Evolutionary conservation across 495 filamentous ascomycete genomes (phyloP).

Genomic region (Podospora appendiculata): DNA sequence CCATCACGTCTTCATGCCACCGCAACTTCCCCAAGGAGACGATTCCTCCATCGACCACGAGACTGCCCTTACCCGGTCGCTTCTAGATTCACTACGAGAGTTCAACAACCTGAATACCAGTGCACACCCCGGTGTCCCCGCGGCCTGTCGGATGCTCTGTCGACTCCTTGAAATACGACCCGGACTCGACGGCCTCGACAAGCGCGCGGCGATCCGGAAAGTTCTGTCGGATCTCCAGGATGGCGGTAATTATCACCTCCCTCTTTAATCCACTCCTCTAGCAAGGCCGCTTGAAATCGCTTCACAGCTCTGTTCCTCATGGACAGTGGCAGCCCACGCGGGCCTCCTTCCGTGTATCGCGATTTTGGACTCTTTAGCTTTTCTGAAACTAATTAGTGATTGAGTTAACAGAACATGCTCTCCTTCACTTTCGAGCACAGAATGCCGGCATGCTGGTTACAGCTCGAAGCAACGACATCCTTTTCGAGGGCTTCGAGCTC

Average conservation of each 20-base stretch:
- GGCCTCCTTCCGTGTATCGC: too few species aligned
- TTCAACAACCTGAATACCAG: background rate
- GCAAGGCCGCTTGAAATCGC: too few species aligned
- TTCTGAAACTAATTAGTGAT: background rate
- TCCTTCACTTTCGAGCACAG: slow-evolving; percentile 44
- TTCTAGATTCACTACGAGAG: slow-evolving; percentile 11
- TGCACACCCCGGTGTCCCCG: background rate
- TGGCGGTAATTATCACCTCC: background rate
- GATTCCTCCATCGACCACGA: slow-evolving; percentile 19
- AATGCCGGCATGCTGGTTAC: slow-evolving; percentile 53
- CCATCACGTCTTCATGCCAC: slow-evolving; percentile 55
- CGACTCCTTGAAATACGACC: background rate
- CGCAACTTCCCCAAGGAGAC: slow-evolving; percentile 43
- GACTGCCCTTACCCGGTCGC: slow-evolving; percentile 7
- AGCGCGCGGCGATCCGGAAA: background rate
- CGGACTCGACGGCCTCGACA: background rate
- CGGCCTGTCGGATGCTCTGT: background rate
- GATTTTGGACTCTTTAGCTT: too few species aligned
- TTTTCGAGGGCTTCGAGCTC: slow-evolving; percentile 51
- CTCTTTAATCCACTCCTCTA: background rate
- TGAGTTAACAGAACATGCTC: background rate
- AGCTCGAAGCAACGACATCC: slow-evolving; percentile 16
- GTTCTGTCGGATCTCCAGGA: background rate
- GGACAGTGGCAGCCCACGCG: too few species aligned
- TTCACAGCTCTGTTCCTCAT: too few species aligned